phyloP scores from a whole-genome alignment of 2,329 filamentous ascomycete species.

The Colletotrichum sp. region DNA sequence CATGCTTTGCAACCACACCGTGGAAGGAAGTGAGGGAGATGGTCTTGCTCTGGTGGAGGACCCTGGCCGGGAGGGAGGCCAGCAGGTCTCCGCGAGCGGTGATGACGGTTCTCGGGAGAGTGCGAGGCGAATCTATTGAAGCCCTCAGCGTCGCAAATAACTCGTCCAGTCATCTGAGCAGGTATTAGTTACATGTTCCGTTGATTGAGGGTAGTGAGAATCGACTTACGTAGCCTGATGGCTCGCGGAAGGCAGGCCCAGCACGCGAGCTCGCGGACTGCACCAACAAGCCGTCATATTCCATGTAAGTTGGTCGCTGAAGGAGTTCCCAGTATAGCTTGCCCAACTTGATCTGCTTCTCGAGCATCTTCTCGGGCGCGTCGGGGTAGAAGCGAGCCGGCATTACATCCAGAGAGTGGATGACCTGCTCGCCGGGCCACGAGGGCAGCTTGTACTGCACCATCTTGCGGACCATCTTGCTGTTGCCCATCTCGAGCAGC shows the following conservation, averaged over 20 bases:
- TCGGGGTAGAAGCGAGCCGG: conserved; percentile 48
- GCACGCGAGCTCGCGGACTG: conserved; percentile 26
- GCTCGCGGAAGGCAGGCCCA: conserved; percentile 22
- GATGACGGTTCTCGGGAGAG: conserved; percentile 26
- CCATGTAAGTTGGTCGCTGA: conserved; percentile 49
- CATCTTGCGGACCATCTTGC: conserved; percentile 41
- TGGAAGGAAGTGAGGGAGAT: conserved; percentile 44
- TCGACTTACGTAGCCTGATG: conserved; percentile 31
- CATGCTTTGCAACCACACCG: conserved; percentile 48
- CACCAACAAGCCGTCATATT: conserved; percentile 47
- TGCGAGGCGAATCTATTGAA: conserved; percentile 38
- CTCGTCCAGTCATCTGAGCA: conserved; percentile 38
- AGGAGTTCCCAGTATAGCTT: conserved; percentile 52
- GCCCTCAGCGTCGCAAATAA: conserved; percentile 48
- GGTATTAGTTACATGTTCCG: neutral
- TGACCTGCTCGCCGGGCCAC: conserved; percentile 49
- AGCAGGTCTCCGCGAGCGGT: neutral
- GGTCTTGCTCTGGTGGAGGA: conserved; percentile 28
- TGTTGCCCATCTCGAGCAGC: conserved; percentile 41
- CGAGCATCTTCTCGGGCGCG: conserved; percentile 35
- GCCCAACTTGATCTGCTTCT: conserved; percentile 45
- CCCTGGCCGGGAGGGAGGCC: neutral
- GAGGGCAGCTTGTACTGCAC: conserved; percentile 36
- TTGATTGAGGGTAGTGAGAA: no score
- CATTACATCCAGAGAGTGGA: conserved; percentile 44